A percentile compares a stretch with the other conserved stretches of the same genome.
These are phyloP conservation scores for Aspergillus biplanus DNA, from an alignment of 495 filamentous ascomycete genomes.

Conservation along the genomic window DNA sequence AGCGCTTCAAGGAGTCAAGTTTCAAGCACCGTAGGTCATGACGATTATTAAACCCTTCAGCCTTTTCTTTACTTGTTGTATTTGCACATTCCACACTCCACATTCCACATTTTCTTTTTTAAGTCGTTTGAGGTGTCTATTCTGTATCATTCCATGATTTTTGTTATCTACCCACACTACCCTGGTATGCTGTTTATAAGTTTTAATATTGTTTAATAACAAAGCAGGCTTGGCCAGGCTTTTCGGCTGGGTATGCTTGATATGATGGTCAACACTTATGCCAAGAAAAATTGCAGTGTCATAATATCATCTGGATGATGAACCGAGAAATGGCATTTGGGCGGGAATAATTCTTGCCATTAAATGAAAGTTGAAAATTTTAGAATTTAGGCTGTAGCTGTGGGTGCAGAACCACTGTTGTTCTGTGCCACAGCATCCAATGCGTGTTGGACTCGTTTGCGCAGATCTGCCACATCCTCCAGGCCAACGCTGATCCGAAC, in stretches of 20 bases:
- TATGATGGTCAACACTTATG: not conserved
- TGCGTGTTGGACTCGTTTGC: constrained; percentile 50
- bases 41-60: constrained; percentile 10
- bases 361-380: too few relatives aligned
- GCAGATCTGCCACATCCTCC: constrained; percentile 72
- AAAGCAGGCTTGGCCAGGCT: not conserved
- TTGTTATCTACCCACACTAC: not conserved
- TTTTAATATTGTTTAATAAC: not conserved
- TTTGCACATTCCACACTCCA: not conserved
- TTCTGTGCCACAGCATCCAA: constrained; percentile 45
- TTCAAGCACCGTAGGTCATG: constrained; percentile 4
- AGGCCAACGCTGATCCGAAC: constrained; percentile 89
- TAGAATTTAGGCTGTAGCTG: too few relatives aligned
- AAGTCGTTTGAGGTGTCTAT: not conserved
- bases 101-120: not conserved
- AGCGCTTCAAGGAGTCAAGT: constrained; percentile 12
- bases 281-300: not conserved
- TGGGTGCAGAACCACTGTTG: constrained; percentile 12
- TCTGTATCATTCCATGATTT: not conserved
- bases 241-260: not conserved
- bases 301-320: too few relatives aligned
- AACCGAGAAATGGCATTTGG: too few relatives aligned
- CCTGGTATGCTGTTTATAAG: not conserved
- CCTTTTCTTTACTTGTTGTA: not conserved
- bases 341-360: too few relatives aligned